Evolutionary conservation across 495 filamentous ascomycete genomes (phyloP), one percentile per base, ranked within the genome.

Genomic region (Talaromyces borbonicus): DNA sequence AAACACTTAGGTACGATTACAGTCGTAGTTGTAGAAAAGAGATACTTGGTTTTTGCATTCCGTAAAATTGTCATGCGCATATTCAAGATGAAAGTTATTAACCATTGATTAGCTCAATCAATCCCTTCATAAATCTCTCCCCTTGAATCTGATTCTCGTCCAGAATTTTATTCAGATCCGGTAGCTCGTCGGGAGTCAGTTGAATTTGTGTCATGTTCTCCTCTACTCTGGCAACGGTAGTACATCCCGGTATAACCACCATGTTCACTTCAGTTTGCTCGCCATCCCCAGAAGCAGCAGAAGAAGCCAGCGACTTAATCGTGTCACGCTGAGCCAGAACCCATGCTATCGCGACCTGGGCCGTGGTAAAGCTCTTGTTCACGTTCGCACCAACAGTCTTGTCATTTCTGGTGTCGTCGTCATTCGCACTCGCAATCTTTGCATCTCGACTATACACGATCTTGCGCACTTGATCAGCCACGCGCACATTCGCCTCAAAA

Each of bases 271-370:
- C n/a, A n/a, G n/a, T n/a, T n/a, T n/a, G n/a, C n/a, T n/a, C n/a
- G n/a, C n/a, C n/a, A n/a, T n/a, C n/a, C n/a, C n/a, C n/a, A n/a
- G n/a, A n/a, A n/a, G n/a, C n/a, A n/a, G n/a, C n/a, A n/a, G n/a
- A n/a, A n/a, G n/a, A n/a, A 3, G 75, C 71, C 49, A 73, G 66
- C 4, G 74, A 18, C 25, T 73, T 57, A 12, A 24, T 25, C 7
- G 9, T 46, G 29, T 65, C 59, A 20, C 64, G 58, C 41, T 77
- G 60, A 1, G 62, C 58, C 33, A 57, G 58, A 1, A 78, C 66
- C 84, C 86, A 94, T 14, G 63, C 69, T 38, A 92, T 66, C 8
- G 84, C 85, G 20, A 90, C 57, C 66, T 92, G 84, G 0, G 77
- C 77, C 1, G 79, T 57, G 7, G 79, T 84, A 52, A 73, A n/a